Conservation (phyloP, 2,329 filamentous ascomycete genomes). For the Venturiaceae sp. region DNA sequence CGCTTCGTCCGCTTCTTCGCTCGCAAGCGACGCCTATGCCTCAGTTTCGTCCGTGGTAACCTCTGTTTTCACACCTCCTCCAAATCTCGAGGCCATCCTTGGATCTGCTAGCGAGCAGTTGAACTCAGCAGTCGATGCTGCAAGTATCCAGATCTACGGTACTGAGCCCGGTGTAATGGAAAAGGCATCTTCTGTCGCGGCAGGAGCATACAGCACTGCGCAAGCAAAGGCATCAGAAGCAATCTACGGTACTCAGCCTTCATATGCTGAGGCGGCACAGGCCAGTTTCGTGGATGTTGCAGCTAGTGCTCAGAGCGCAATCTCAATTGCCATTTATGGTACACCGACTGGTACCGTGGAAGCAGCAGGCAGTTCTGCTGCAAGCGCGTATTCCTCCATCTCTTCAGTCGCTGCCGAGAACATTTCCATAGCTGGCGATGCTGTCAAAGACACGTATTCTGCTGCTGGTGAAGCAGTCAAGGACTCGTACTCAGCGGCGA, state of each 20-base stretch:
- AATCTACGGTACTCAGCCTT: constrained; percentile 44
- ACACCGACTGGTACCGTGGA: constrained; percentile 42
- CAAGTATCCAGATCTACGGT: constrained; percentile 48
- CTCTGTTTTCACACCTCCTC: constrained; percentile 46
- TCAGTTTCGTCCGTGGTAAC: constrained; percentile 36
- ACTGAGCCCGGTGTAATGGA: constrained; percentile 43
- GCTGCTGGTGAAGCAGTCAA: constrained; percentile 19
- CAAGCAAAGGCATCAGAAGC: constrained; percentile 41
- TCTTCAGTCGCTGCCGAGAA: constrained; percentile 30
- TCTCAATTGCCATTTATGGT: constrained; percentile 47
- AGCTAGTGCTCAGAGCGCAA: constrained; percentile 40
- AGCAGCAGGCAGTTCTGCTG: constrained; percentile 42
- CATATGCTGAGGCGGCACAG: constrained; percentile 44
- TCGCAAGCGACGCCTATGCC: constrained; percentile 37
- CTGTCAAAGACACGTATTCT: constrained; percentile 8
- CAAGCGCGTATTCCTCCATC: constrained; percentile 40
- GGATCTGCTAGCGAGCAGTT: constrained; percentile 47
- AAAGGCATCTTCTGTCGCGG: constrained; percentile 43
- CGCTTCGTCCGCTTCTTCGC: constrained; percentile 43
- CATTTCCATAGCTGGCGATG: constrained; percentile 12
- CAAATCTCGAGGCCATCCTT: constrained; percentile 47
- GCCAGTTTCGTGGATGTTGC: constrained; percentile 44
- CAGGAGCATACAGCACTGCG: constrained; percentile 41
- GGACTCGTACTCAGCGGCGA: constrained; percentile 14
- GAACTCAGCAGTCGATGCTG: constrained; percentile 48